Base-by-base conservation (phyloP, 2,329 filamentous ascomycete genomes). In the Mycogone perniciosa region DNA sequence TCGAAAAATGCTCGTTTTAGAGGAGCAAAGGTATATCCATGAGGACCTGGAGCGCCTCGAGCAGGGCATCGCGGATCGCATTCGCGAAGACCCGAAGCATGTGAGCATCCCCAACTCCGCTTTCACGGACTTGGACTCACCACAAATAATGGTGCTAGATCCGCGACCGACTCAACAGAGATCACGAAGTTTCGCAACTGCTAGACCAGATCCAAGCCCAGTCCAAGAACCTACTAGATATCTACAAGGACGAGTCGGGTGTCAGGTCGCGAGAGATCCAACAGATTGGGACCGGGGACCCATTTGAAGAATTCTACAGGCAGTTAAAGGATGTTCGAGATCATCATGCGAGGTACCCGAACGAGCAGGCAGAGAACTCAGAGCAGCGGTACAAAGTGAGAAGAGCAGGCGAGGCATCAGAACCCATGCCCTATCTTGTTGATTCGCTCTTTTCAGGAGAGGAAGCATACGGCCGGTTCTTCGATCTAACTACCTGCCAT, bases 31-130 rank as follows among this genome's bases (percentile, higher is more conserved):
- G 61, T 90, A 89, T 63, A 82, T 96, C 61, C 91, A 96, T 62
- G 93, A 99, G 80, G 93, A 99, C 71, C 75, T 99, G 46, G 93
- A 99, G 77, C 85, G 93, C 57, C 80, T 99, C 53, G 93, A 99
- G 72, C 89, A 96, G 68, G 93, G 88, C 48, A 86, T 96, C 62
- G 86, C 89, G 49, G 91, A 97, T 72, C 87, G 91, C 63, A 82
- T 95, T 54, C 79, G 84, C 56, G 89, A 96, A 59, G 90, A 97
- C 57, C 91, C 92, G 42, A 88, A 86, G 70, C 87, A 92, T 68
- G 89, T 91, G 74, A 68, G 84, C 75, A 48, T 46, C 31, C 34
- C 11, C 11, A 8, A 33, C 13, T 27, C n/a, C 29, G 30, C 11
- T 41, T 7, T 26, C 50, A 29, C 53, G 53, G 6, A 56, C 48